phyloP scores from a whole-genome alignment of 495 filamentous ascomycete genomes.

The Penicillium nucicola region DNA sequence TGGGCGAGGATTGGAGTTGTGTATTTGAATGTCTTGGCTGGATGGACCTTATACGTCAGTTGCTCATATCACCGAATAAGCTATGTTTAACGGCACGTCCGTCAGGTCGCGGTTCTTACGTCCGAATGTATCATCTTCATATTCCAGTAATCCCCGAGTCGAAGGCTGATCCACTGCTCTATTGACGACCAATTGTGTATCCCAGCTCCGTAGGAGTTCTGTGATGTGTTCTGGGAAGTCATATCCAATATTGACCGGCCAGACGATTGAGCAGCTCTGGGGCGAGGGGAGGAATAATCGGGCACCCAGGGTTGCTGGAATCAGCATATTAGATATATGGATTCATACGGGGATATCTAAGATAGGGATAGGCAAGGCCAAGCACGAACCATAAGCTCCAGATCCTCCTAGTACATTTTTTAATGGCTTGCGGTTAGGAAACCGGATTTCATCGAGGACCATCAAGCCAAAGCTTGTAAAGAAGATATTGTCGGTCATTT shows the following conservation, averaged over 20 bases:
- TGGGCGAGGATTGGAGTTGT: constrained; percentile 50
- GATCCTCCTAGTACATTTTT: constrained; percentile 34
- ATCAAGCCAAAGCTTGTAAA: constrained; percentile 34
- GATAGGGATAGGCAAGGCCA: not conserved
- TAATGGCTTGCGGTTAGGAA: constrained; percentile 17
- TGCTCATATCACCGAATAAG: too few species aligned
- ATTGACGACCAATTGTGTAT: constrained; percentile 62
- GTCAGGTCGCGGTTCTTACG: too few species aligned
- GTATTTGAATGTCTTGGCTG: constrained; percentile 70
- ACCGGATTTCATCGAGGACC: constrained; percentile 34
- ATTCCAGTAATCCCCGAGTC: constrained; percentile 32
- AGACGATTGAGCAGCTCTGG: constrained; percentile 54
- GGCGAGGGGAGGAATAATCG: constrained; percentile 22
- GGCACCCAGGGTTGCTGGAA: constrained; percentile 37
- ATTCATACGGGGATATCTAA: not conserved
- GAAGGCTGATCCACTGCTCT: constrained; percentile 65
- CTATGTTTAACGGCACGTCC: too few species aligned
- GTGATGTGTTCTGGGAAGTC: constrained; percentile 68
- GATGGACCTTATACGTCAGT: not conserved
- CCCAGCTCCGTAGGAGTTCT: constrained; percentile 57
- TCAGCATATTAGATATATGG: too few species aligned
- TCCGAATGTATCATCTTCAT: constrained; percentile 36
- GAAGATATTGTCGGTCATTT: constrained; percentile 13
- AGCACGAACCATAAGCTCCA: constrained; percentile 33
- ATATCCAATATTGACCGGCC: constrained; percentile 76